phyloP scores from a whole-genome alignment of 108 stramenopile genomes.

The Skeletonema potamos region DNA sequence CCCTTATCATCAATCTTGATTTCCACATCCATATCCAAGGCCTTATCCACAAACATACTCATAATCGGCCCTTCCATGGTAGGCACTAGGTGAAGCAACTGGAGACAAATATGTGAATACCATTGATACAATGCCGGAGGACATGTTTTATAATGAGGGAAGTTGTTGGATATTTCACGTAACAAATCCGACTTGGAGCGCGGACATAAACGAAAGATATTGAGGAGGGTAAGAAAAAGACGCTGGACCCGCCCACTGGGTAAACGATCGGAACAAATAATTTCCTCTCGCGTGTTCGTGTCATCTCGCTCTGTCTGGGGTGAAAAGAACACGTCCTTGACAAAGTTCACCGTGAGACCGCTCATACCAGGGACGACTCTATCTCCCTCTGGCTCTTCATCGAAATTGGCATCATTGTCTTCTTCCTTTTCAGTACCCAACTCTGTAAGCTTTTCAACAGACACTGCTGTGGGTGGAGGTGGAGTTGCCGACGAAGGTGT shows the following conservation, averaged over 20 bases:
- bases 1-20: conserved; percentile 92
- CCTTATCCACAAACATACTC: conserved; percentile 76
- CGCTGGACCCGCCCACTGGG: conserved; percentile 40
- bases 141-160: conserved; percentile 47
- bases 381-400: conserved; percentile 13
- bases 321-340: conserved; percentile 17
- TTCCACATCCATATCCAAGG: conserved; percentile 97
- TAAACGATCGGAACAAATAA: conserved; percentile 26
- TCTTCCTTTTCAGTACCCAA: not conserved
- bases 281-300: not conserved
- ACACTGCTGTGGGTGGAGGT: not conserved
- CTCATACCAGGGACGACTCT: conserved; percentile 44
- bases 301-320: not conserved
- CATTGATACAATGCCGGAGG: conserved; percentile 30
- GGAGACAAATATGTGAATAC: conserved; percentile 46
- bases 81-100: conserved; percentile 33
- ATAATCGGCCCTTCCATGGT: conserved; percentile 54
- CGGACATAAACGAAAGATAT: conserved; percentile 43
- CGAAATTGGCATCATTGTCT: not conserved
- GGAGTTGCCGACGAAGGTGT: not conserved
- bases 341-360: conserved; percentile 42
- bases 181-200: conserved; percentile 35
- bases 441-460: not conserved
- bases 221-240: conserved; percentile 34
- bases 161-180: conserved; percentile 36